Base-by-base conservation (phyloP, 2,329 filamentous ascomycete genomes). In the Pseudopithomyces maydicus region DNA sequence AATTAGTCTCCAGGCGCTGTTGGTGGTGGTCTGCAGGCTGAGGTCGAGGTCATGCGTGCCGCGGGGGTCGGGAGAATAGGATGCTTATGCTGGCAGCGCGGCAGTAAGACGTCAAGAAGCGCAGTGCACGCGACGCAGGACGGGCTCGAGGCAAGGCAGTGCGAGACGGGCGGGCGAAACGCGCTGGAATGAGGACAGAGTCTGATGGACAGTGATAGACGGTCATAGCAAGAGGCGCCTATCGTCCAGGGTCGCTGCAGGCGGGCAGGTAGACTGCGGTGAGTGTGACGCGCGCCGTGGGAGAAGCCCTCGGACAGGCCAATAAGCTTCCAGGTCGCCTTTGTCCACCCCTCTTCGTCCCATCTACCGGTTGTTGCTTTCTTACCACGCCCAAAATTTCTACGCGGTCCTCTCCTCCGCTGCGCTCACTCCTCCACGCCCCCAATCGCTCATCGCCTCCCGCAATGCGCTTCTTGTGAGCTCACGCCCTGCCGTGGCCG, bases 391-490 rank as follows among this genome's bases (percentile, higher is more conserved):
- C 48, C 57, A 59, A 61, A 62, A 52, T 48, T 56, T 51, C 20
- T 36, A 29, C 54, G 45, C 56, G 47, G 42, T 33, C 49, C 56
- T 20, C 19, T 44, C 56, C 38, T 46, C 38, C 54, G 20, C 56
- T 43, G 50, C 64, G 44, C 61, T 61, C 66, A 57, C 58, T 63
- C 52, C 63, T 53, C 56, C 60, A 54, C 42, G 15, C 39, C 55
- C n/a, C 59, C 68, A 72, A 72, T 73, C 65, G 67, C 67, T 65
- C 56, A 43, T 29, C 51, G 49, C 38, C 57, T n/a, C 56, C 52
- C 57, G 63, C 65, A 51, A 75, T 75, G 71, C 68, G 61, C 57
- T 56, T 39, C 23, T 55, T 62, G 36, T 72, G n/a, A 65, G 61
- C 43, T 48, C 17, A 52, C 38, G 45, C 59, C 59, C 55, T 56